Percentiles rank a stretch among this genome's conserved stretches.
Conservation (phyloP, 495 filamentous ascomycete species). For the Aspergillus affinis region DNA sequence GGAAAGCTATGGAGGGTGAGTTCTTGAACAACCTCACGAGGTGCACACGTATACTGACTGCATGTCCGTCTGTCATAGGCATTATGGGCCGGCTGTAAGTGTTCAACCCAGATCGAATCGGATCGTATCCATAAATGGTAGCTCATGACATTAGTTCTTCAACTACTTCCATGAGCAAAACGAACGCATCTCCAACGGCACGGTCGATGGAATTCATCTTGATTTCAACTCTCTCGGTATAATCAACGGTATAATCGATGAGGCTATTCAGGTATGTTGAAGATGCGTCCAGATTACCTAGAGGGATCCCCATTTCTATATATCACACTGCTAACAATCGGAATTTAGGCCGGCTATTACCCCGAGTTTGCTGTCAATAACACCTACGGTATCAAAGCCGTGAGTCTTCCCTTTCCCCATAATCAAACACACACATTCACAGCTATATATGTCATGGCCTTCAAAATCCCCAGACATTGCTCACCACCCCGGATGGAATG, state of each 20-base stretch:
- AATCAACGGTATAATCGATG: conserved; percentile 77
- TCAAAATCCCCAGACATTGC: too few species aligned
- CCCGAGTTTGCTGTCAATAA: conserved; percentile 69
- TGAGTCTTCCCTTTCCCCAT: conserved; percentile 32
- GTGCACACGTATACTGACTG: conserved; percentile 11
- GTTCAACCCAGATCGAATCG: conserved; percentile 36
- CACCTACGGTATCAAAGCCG: conserved; percentile 67
- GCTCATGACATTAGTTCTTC: conserved; percentile 34
- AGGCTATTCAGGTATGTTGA: conserved; percentile 52
- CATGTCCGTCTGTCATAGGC: conserved; percentile 23
- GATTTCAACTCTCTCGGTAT: conserved; percentile 49
- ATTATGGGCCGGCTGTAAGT: conserved; percentile 51
- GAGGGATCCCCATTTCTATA: not conserved
- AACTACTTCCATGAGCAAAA: conserved; percentile 66
- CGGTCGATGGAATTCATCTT: conserved; percentile 35
- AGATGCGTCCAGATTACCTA: not conserved
- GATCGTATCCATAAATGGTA: conserved; percentile 36
- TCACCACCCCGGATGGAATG: not conserved
- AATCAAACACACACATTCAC: not conserved
- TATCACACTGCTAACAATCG: not conserved
- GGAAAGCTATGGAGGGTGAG: conserved; percentile 64
- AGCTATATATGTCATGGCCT: not conserved
- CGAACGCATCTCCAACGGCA: conserved; percentile 46
- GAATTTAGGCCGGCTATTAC: conserved; percentile 53
- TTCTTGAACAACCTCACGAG: conserved; percentile 22